Evolutionary conservation across 306 rosid genomes (phyloP).

Genomic region (Cicer judaicum): DNA sequence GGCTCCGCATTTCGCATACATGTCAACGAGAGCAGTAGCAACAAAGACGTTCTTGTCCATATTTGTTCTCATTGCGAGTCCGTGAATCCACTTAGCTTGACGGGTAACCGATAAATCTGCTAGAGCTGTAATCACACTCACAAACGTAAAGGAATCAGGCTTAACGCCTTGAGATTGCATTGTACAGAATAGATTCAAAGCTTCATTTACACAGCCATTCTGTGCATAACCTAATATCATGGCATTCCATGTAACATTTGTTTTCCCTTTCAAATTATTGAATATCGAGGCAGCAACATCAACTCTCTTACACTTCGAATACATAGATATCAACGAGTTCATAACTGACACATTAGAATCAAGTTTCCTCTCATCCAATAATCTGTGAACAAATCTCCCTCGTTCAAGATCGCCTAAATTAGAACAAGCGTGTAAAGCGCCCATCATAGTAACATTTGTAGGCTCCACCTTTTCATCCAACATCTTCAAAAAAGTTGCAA

Average conservation of each 20-base stretch:
- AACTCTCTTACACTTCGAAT: conserved; percentile 79
- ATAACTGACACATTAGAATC: conserved; percentile 62
- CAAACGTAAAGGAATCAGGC: conserved; percentile 87
- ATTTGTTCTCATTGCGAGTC: conserved; percentile 69
- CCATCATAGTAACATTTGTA: conserved; percentile 75
- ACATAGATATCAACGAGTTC: conserved; percentile 94
- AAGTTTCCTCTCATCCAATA: conserved; percentile 58
- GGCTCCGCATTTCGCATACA: conserved; percentile 83
- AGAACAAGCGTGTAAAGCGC: conserved; percentile 80
- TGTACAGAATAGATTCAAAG: conserved; percentile 64
- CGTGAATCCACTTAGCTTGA: conserved; percentile 95
- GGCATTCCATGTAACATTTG: conserved; percentile 88
- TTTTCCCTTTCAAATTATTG: conserved; percentile 58
- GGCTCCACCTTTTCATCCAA: conserved; percentile 72
- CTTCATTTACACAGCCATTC: conserved; percentile 66
- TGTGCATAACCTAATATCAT: conserved; percentile 92
- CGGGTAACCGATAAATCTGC: conserved; percentile 83
- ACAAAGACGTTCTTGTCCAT: conserved; percentile 77
- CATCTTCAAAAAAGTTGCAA: conserved; percentile 63
- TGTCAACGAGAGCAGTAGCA: conserved; percentile 82
- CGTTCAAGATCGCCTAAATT: conserved; percentile 75
- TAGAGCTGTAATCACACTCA: conserved; percentile 79
- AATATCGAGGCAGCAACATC: conserved; percentile 77
- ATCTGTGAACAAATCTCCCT: conserved; percentile 65
- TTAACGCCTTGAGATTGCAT: conserved; percentile 68